These are phyloP conservation scores for Danielia oregonensis DNA, from an alignment of 805 yeast genomes.

Conservation along the genomic window DNA sequence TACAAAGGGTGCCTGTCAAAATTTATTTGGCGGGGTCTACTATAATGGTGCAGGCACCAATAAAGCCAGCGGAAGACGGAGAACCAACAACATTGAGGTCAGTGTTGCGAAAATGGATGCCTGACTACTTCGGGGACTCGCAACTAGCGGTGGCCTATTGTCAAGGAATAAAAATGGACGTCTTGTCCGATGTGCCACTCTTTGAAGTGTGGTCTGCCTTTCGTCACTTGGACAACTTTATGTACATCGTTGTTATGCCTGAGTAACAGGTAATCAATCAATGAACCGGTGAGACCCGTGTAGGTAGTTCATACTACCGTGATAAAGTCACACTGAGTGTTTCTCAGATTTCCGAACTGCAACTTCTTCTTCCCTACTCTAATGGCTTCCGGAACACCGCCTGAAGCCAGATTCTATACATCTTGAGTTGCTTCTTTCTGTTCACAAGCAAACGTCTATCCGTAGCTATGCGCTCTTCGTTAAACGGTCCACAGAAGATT, in stretches of 20 bases:
- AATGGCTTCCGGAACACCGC: conserved; percentile 63
- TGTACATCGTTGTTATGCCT: conserved; percentile 25
- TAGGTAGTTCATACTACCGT: too few relatives aligned
- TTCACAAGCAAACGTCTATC: conserved; percentile 90
- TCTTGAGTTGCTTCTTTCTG: conserved; percentile 85
- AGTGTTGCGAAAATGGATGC: conserved; percentile 12
- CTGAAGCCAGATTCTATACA: conserved; percentile 97
- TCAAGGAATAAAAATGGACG: conserved; percentile 29
- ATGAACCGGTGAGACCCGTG: too few relatives aligned
- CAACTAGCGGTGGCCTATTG: conserved; percentile 16
- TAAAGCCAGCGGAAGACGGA: conserved; percentile 12
- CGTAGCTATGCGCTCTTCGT: conserved; percentile 75
- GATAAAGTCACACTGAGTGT: too few relatives aligned
- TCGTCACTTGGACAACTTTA: conserved; percentile 34
- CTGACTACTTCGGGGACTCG: conserved; percentile 7
- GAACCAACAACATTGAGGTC: conserved; percentile 10
- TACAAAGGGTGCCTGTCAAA: conserved; percentile 46
- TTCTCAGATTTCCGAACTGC: too few relatives aligned
- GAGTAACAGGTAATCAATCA: too few relatives aligned
- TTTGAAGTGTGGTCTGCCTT: conserved; percentile 32
- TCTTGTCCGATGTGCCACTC: conserved; percentile 15
- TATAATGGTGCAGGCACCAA: conserved; percentile 30
- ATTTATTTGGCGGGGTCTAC: conserved; percentile 40
- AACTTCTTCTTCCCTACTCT: background rate
- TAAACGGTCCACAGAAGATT: conserved; percentile 62